These are phyloP conservation scores for Sisymbrium altissimum DNA, from an alignment of 345 rosid species.

Conservation along the genomic window DNA sequence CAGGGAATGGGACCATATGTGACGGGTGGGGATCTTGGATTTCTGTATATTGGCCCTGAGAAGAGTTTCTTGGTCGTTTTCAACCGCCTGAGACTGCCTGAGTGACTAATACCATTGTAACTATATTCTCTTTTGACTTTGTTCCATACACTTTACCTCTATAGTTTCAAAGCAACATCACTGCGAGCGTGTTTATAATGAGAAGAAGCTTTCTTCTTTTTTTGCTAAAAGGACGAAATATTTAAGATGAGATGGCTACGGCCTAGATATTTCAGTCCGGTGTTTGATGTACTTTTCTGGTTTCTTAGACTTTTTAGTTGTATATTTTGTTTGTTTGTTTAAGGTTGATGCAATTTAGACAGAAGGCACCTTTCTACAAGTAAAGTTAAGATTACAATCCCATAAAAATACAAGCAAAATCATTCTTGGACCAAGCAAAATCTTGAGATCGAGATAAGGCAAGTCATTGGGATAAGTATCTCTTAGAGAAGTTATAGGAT, in stretches of 20 bases:
- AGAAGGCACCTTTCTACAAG: background rate
- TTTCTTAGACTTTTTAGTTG: too few species aligned
- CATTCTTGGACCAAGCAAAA: background rate
- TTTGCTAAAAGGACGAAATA: background rate
- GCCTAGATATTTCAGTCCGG: background rate
- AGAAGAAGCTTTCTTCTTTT: background rate
- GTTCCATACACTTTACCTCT: background rate
- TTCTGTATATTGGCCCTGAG: constrained; percentile 75
- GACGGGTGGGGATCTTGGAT: constrained; percentile 90
- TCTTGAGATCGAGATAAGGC: background rate
- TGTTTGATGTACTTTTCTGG: background rate
- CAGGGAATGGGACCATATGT: constrained; percentile 82
- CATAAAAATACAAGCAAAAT: background rate
- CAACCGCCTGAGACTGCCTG: constrained; percentile 76
- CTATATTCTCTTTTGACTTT: background rate
- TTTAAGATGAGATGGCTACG: background rate
- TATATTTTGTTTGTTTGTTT: background rate
- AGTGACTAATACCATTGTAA: constrained; percentile 34
- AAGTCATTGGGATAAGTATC: too few species aligned
- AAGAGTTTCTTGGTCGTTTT: constrained; percentile 91
- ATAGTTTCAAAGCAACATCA: background rate
- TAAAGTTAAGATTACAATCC: background rate
- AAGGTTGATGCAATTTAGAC: background rate
- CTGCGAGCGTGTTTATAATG: background rate
- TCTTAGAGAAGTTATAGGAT: background rate